These are phyloP conservation scores for Silene vulgaris DNA, from an alignment of 179 eudicot genomes.

Conservation along the genomic window DNA sequence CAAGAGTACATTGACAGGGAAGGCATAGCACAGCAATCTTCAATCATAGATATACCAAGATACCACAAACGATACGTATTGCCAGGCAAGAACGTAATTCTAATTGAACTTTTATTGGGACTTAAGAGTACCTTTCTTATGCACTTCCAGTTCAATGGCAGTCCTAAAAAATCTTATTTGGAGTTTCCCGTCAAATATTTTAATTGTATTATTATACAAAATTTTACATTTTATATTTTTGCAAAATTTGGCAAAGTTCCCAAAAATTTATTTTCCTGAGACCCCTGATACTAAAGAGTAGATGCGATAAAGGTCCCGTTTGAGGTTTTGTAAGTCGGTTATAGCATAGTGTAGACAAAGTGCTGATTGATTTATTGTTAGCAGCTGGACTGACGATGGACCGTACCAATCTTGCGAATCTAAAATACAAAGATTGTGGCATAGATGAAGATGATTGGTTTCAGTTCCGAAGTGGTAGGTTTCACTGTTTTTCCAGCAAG, in stretches of 20 bases:
- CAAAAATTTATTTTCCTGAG: neutral
- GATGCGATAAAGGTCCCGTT: neutral
- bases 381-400: conserved; percentile 66
- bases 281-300: neutral
- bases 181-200: too few relatives aligned
- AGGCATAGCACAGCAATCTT: conserved; percentile 73
- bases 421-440: conserved; percentile 48
- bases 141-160: too few relatives aligned
- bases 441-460: conserved; percentile 73
- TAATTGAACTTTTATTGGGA: neutral
- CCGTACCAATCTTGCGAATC: conserved; percentile 36
- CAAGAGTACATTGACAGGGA: conserved; percentile 68
- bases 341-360: neutral
- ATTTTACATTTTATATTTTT: too few relatives aligned
- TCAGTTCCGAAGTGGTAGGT: conserved; percentile 60
- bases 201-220: too few relatives aligned
- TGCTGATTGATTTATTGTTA: neutral
- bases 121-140: neutral
- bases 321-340: conserved; percentile 5
- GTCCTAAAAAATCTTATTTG: too few relatives aligned
- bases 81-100: conserved; percentile 52
- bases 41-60: conserved; percentile 60
- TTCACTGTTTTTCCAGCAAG: neutral
- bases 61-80: conserved; percentile 80
- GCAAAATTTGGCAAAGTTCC: neutral